Evolutionary conservation across 73 alveolate species (phyloP), one percentile per base, ranked within the genome.

Genomic region (Paramecium sonneborni): DNA sequence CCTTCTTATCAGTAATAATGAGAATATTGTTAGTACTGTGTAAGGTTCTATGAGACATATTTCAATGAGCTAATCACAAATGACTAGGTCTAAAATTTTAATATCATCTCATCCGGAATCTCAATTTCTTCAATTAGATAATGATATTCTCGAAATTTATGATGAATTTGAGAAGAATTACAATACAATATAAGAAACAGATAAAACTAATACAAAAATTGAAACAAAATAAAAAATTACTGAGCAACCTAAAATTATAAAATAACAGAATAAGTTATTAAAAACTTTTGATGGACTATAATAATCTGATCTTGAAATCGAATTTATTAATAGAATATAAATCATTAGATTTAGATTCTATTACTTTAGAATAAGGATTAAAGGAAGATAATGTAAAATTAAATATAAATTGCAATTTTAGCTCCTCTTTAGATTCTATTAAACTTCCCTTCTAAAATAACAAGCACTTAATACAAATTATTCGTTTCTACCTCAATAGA

Each of bases 141-240:
- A 35, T 28, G 86, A 70, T 7, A 70, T 70, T 18, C 21, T 70
- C 12, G 86, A 70, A 35, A 70, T 70, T 21, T 70, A 70, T 28
- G 20, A 70, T 35, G 86, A 70, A 32, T 70, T 23, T 35, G 86
- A 70, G 55, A 70, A 70, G 55, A 70, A 70, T 32, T 70, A 70
- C 38, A 70, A 70, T 32, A 35, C 86, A 0, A 32, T 70, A 28
- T 6, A 18, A 3, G 86, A 70, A 28, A 32, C 24, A 35, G 86
- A 70, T 30, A 70, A 70, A 35, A 70, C 38, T 10, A 37, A 70
- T 30, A 69, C 37, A 23, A 30, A 26, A 32, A 69, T 37, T 28
- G 44, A 69, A 69, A 6, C 85, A 28, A 69, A 30, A 37, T 1
- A 69, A 30, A 30, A 30, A 30, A 7, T 18, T 28, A n/a, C 10